Base-by-base conservation (phyloP, 805 yeast species). In the Wickerhamiella galacta region DNA sequence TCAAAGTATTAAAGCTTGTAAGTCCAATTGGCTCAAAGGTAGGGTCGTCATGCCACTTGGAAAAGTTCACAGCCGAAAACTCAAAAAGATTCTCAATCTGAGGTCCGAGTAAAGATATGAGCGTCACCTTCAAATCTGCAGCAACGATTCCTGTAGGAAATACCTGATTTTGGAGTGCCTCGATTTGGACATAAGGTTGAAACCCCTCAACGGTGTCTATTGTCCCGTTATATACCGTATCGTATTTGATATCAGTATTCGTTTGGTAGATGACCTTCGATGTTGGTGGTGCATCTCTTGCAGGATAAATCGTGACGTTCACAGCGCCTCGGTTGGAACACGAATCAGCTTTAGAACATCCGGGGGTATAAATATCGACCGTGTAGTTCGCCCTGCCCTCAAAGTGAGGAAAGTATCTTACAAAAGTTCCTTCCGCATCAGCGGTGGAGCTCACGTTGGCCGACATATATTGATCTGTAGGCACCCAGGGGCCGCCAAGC, bases 311-410 rank as follows among this genome's bases (percentile, higher is more conserved):
- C 0, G 92, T 66, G 0, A 75, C 94, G 44, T 80, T 80, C 3
- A 80, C 87, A 17, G 70, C 65, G 8, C 93, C 87, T 49, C 98
- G 66, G 15, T 57, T 37, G 16, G 50, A 43, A 55, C 98, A 90
- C 0, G 90, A 65, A 31, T 58, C 54, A 49, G 79, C 93, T 3
- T 44, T 50, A 1, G 52, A 33, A 57, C 98, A 90, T 0, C 96
- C 96, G 0, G 95, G 95, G 1, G 98, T 90, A 45, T 70, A 75
- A 31, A 85, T 45, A 33, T 70, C 58, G 16, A 90, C 61, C 0
- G 80, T 60, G 52, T 82, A 90, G 38, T 71, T 62, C 7, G 95
- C 95, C 0, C 80, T 61, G 40, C 70, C 66, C 1, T 77, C 60
- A 14, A 82, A 68, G 42, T 75, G 75, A 7, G 94, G 81, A 36